These are phyloP conservation scores for Solanum habrochaites DNA, from an alignment of 257 asterid species.

Conservation along the genomic window DNA sequence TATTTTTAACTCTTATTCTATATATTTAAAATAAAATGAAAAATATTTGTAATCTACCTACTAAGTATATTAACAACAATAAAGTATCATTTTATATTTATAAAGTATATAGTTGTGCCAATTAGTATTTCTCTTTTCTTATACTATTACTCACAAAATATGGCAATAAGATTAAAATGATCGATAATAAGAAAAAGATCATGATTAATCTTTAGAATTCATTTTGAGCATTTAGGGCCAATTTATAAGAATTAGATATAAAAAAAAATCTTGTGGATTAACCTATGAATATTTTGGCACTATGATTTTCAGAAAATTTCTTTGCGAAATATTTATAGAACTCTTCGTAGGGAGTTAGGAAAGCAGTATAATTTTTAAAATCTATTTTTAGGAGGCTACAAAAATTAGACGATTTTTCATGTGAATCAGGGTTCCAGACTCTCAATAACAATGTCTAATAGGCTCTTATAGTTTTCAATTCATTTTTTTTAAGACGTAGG, in stretches of 20 bases:
- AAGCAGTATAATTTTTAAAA: no score
- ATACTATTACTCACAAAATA: not conserved
- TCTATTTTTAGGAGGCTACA: no score
- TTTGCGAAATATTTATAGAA: no score
- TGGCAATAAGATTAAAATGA: not conserved
- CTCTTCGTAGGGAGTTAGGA: accelerated
- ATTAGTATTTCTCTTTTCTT: not conserved
- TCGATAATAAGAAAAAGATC: not conserved
- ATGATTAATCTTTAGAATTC: not conserved
- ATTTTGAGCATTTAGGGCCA: not conserved
- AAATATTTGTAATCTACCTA: not conserved
- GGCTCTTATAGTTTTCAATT: no score
- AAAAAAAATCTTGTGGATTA: no score
- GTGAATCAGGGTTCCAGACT: no score
- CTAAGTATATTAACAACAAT: not conserved
- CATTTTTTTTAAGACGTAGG: no score
- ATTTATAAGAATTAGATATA: no score
- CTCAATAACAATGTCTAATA: no score
- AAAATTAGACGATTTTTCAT: no score
- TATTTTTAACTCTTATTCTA: not conserved
- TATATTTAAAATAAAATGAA: no score
- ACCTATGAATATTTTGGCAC: accelerated
- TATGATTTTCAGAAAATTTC: accelerated
- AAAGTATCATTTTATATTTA: not conserved
- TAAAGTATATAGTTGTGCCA: not conserved